Evolutionary conservation across 2,329 filamentous ascomycete species (phyloP), one percentile per base, ranked within the genome.

Genomic region (Arthrocladium fulminans): DNA sequence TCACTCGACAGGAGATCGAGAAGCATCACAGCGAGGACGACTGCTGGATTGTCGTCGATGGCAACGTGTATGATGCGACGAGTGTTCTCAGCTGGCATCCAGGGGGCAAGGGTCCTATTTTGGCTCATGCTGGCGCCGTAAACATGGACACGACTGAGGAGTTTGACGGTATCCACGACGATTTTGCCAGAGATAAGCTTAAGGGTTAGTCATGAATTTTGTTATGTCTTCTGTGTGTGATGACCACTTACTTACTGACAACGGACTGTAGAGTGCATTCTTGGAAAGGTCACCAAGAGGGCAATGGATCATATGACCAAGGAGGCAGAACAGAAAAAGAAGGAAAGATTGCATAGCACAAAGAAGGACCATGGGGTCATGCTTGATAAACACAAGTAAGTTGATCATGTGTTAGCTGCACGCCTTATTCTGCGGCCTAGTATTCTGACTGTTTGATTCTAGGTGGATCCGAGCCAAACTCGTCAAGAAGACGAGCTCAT

Each of bases 1-100:
- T 76, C 51, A 76, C 73, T 0, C 61, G 73, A 2, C 62, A 75
- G 43, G 73, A 77, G 58, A 73, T 77, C 32, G 73, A 76, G 56
- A 75, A 70, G 47, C 74, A 77, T 51, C 63, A 67, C 25, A 67
- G 55, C 4, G 65, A 70, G 35, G 59, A 69, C 17, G 72, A 76
- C 50, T 74, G 73, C 54, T 77, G 74, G 74, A 65, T 77, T 15
- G 70, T 75, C 0, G 63, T 77, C 2, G 69, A 75, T 48, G 68
- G 66, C 6, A 75, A 73, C 38, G 73, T 75, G 0, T 75, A 75
- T 49, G 72, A 76, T 56, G 69, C 64, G 0, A 75, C 73, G 3
- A 67, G 63, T 40, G 69, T 73, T 2, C 55, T 76, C 13, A 55
- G 13, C 38, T 42, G 38, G 46, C 39, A 48, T 35, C 46, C 39